These are phyloP conservation scores for Zymoseptoria crescenta DNA, from an alignment of 2,329 filamentous ascomycete genomes.

Conservation along the genomic window DNA sequence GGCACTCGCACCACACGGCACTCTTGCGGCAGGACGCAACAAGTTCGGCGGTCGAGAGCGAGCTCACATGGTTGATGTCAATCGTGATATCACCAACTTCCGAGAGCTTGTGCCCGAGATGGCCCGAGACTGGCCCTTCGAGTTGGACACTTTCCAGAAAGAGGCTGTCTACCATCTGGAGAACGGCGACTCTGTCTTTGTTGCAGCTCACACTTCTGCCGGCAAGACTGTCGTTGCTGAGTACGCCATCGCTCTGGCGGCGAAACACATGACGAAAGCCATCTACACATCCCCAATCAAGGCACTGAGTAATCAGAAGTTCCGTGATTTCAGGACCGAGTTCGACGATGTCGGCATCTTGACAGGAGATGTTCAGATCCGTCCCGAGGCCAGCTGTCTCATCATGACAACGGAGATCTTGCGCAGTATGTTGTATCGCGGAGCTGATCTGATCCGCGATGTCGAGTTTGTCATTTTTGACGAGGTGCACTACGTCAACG, in stretches of 20 bases:
- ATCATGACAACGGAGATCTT: conserved; percentile 99
- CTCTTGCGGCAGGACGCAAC: conserved; percentile 61
- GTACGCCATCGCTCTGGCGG: conserved; percentile 90
- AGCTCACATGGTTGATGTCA: conserved; percentile 98
- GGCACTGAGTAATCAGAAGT: conserved; percentile 96
- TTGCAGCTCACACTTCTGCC: conserved; percentile 93
- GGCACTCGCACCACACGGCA: conserved; percentile 74
- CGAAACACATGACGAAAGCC: conserved; percentile 99
- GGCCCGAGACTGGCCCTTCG: conserved; percentile 93
- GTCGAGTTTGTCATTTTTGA: conserved; percentile 99
- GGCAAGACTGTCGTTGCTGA: conserved; percentile 98
- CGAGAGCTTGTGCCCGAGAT: conserved; percentile 88
- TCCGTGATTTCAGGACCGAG: conserved; percentile 79
- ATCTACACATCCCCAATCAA: conserved; percentile 99
- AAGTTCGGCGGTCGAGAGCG: conserved; percentile 77
- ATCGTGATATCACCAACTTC: conserved; percentile 90
- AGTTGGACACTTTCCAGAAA: conserved; percentile 96
- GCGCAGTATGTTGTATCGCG: conserved; percentile 94
- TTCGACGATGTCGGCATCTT: conserved; percentile 97
- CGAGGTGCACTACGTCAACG: conserved; percentile 98
- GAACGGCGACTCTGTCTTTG: conserved; percentile 93
- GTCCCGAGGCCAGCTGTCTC: conserved; percentile 91
- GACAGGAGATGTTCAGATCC: conserved; percentile 96
- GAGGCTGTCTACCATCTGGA: conserved; percentile 97
- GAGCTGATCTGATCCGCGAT: conserved; percentile 89